Conservation (phyloP, 2,329 filamentous ascomycete genomes). For the Emericellopsis atlantica region DNA sequence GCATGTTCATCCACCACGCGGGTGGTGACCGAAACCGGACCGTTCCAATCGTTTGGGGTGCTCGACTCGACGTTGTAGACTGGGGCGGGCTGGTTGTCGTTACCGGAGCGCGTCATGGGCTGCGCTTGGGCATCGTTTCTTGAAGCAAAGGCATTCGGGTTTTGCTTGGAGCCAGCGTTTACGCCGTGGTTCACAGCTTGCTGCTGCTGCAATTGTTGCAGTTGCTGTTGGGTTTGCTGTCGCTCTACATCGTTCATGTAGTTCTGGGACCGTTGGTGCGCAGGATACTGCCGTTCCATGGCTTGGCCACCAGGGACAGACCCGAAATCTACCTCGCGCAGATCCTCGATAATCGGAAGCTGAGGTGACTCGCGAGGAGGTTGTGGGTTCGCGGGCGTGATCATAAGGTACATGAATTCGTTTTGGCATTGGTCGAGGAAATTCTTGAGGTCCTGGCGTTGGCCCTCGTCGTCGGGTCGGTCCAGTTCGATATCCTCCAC, state of each 20-base stretch:
- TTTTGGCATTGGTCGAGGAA: slow-evolving; percentile 54
- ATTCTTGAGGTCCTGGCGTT: slow-evolving; percentile 40
- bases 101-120: slow-evolving; percentile 39
- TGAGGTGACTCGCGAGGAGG: slow-evolving; percentile 52
- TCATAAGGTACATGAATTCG: slow-evolving; percentile 57
- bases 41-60: slow-evolving; percentile 17
- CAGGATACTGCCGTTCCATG: slow-evolving; percentile 24
- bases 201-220: slow-evolving; percentile 32
- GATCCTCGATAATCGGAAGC: slow-evolving; percentile 44
- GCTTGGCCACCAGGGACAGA: slow-evolving; percentile 26
- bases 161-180: slow-evolving; percentile 12
- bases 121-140: slow-evolving; percentile 24
- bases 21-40: slow-evolving; percentile 18
- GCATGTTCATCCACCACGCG: slow-evolving; percentile 18
- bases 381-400: slow-evolving; percentile 51
- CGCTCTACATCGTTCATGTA: slow-evolving; percentile 40
- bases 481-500: slow-evolving; percentile 34
- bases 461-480: slow-evolving; percentile 33
- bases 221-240: slow-evolving; percentile 46
- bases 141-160: slow-evolving; percentile 17
- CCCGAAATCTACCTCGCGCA: slow-evolving; percentile 43
- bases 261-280: slow-evolving; percentile 37
- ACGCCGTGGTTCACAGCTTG: too few relatives aligned
- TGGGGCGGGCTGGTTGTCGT: slow-evolving; percentile 27
- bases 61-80: too few relatives aligned